Conservation (phyloP, 2,329 filamentous ascomycete genomes). For the Stagonosporopsis vannaccii region DNA sequence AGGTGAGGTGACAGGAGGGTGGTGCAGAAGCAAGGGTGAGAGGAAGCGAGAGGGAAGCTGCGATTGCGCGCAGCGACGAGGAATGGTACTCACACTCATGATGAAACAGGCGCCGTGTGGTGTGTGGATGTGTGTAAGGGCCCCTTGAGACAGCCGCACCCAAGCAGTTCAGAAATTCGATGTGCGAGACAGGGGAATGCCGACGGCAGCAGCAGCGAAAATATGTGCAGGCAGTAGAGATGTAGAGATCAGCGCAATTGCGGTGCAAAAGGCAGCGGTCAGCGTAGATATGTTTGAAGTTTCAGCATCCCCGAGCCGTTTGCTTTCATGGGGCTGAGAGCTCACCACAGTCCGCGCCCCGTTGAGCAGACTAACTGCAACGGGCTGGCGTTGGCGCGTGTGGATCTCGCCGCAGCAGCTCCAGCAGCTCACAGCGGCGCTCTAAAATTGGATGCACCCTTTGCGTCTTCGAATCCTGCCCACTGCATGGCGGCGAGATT, state of each 20-base stretch:
- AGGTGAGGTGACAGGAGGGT: not conserved
- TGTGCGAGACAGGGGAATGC: slow-evolving; percentile 16
- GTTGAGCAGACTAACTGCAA: not conserved
- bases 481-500: slow-evolving; percentile 1
- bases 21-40: slow-evolving; percentile 15
- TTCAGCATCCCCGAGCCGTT: slow-evolving; percentile 16
- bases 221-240: slow-evolving; percentile 4
- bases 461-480: not conserved
- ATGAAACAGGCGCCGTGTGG: slow-evolving; percentile 48
- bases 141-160: slow-evolving; percentile 46
- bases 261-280: slow-evolving; percentile 12
- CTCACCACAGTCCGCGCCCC: slow-evolving; percentile 10
- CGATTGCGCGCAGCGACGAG: slow-evolving; percentile 19
- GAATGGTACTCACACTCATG: slow-evolving; percentile 48
- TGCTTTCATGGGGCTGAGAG: slow-evolving; percentile 15
- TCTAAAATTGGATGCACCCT: slow-evolving; percentile 16
- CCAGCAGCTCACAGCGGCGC: slow-evolving; percentile 1
- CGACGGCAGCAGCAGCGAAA: not conserved
- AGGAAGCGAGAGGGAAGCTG: slow-evolving; percentile 15
- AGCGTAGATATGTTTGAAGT: slow-evolving; percentile 22
- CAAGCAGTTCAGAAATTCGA: slow-evolving; percentile 14
- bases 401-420: slow-evolving; percentile 7
- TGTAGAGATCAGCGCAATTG: slow-evolving; percentile 7
- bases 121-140: slow-evolving; percentile 35
- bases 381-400: slow-evolving; percentile 1